These are phyloP conservation scores for Actinidia arguta DNA, from an alignment of 179 eudicot genomes.

Conservation along the genomic window DNA sequence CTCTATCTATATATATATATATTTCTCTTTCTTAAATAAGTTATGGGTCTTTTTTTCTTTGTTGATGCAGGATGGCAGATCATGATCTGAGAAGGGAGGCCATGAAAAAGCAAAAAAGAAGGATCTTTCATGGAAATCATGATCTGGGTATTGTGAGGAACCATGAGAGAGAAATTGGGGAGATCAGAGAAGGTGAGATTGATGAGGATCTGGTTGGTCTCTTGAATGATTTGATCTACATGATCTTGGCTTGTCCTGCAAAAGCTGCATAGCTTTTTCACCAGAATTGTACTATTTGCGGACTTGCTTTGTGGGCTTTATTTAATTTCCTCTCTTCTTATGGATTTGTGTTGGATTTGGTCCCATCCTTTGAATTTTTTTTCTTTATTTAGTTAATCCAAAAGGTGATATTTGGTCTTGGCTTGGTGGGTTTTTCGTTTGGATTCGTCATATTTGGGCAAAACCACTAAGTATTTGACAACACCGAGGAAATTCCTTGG, in stretches of 20 bases:
- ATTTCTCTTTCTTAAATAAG: background rate
- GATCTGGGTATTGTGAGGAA: slow-evolving; percentile 28
- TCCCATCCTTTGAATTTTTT: background rate
- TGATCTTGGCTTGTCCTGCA: slow-evolving; percentile 25
- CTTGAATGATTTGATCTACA: slow-evolving; percentile 13
- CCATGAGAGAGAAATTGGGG: slow-evolving; percentile 16
- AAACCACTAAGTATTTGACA: background rate
- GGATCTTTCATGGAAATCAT: slow-evolving; percentile 16
- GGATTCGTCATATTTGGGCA: background rate
- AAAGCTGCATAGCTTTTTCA: slow-evolving; percentile 26
- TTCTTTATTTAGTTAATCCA: background rate
- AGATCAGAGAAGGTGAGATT: slow-evolving; percentile 15
- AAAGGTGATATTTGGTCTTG: slow-evolving; percentile 4
- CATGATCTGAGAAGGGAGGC: slow-evolving; percentile 47
- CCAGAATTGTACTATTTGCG: background rate
- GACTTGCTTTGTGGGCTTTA: slow-evolving; percentile 8
- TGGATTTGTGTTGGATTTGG: slow-evolving; percentile 2
- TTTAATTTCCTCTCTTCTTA: background rate
- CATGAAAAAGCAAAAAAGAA: slow-evolving; percentile 37
- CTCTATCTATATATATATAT: background rate
- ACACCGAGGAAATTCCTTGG: background rate
- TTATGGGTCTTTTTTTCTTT: background rate
- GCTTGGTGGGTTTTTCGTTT: slow-evolving; percentile 6
- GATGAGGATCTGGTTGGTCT: slow-evolving; percentile 34
- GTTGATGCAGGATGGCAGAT: slow-evolving; percentile 42